Conservation (phyloP, 805 yeast species). For the Candida palmyrensis region DNA sequence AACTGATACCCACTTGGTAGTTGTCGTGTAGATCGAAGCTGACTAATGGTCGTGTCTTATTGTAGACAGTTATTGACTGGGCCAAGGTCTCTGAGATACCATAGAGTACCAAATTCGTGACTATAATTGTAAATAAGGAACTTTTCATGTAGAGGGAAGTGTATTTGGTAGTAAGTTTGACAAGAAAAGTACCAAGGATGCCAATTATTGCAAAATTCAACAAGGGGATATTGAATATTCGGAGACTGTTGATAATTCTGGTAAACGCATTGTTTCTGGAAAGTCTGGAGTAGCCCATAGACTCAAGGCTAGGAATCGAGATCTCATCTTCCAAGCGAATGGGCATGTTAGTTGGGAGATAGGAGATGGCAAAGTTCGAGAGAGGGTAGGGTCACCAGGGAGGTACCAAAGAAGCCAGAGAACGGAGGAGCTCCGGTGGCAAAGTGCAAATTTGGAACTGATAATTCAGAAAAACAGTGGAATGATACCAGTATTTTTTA, state of each 20-base stretch:
- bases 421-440: too few relatives aligned
- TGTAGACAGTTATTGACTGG: slow-evolving; percentile 51
- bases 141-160: slow-evolving; percentile 56
- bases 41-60: slow-evolving; percentile 16
- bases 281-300: slow-evolving; percentile 1
- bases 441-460: too few relatives aligned
- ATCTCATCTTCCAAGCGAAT: slow-evolving; percentile 13
- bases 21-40: slow-evolving; percentile 15
- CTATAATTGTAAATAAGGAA: slow-evolving; percentile 71
- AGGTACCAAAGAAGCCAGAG: too few relatives aligned
- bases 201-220: slow-evolving; percentile 50
- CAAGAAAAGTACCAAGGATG: slow-evolving; percentile 44
- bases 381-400: too few relatives aligned
- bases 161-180: slow-evolving; percentile 53
- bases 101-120: slow-evolving; percentile 73
- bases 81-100: slow-evolving; percentile 93
- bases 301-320: slow-evolving; percentile 2
- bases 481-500: too few relatives aligned
- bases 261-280: slow-evolving; percentile 8
- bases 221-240: slow-evolving; percentile 48
- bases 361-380: too few relatives aligned
- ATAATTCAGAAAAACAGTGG: too few relatives aligned
- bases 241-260: slow-evolving; percentile 23
- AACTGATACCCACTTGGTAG: slow-evolving; percentile 10
- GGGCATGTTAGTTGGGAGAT: slow-evolving; percentile 20